Percentiles rank a stretch among this genome's conserved stretches.
These are phyloP conservation scores for Lactifluus echinatus DNA, from an alignment of 768 basidiomycete species.

Conservation along the genomic window DNA sequence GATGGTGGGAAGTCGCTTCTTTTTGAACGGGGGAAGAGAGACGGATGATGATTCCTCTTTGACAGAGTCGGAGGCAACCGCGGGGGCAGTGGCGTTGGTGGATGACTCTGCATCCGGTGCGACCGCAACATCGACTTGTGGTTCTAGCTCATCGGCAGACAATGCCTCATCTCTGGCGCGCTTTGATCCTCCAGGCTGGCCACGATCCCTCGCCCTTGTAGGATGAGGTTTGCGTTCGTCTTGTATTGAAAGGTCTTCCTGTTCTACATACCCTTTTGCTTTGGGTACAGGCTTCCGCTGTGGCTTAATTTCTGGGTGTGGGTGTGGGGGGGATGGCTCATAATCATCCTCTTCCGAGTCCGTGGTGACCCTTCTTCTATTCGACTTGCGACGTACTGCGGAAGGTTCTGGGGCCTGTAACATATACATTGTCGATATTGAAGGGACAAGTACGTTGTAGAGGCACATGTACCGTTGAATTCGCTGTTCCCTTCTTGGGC, in stretches of 20 bases:
- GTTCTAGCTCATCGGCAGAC: conserved; percentile 12
- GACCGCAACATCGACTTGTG: conserved; percentile 1
- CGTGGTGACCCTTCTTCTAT: conserved; percentile 13
- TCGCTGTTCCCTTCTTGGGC: conserved; percentile 14
- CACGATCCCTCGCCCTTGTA: conserved; percentile 3
- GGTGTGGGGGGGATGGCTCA: conserved; percentile 9
- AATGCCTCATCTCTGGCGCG: conserved; percentile 10
- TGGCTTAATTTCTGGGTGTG: conserved; percentile 11
- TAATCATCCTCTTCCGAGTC: conserved; percentile 18
- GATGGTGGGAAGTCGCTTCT: conserved; percentile 19
- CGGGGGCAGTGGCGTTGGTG: neutral
- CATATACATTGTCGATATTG: neutral
- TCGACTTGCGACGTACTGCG: conserved; percentile 12
- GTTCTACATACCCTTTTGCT: conserved; percentile 12
- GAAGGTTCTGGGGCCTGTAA: conserved; percentile 13
- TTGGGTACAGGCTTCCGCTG: conserved; percentile 6
- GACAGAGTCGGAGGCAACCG: neutral
- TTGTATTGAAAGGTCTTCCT: conserved; percentile 15
- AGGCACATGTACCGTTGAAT: neutral
- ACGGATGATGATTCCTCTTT: conserved; percentile 15
- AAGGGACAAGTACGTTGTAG: neutral
- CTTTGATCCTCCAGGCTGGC: conserved; percentile 10
- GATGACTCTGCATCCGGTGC: conserved; percentile 8
- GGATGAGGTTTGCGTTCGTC: conserved; percentile 14
- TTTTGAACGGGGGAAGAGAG: conserved; percentile 20